Percentiles rank a stretch among this genome's conserved stretches.
Evolutionary conservation across 2,329 filamentous ascomycete genomes (phyloP).

Genomic region (Achaetomium macrosporum): DNA sequence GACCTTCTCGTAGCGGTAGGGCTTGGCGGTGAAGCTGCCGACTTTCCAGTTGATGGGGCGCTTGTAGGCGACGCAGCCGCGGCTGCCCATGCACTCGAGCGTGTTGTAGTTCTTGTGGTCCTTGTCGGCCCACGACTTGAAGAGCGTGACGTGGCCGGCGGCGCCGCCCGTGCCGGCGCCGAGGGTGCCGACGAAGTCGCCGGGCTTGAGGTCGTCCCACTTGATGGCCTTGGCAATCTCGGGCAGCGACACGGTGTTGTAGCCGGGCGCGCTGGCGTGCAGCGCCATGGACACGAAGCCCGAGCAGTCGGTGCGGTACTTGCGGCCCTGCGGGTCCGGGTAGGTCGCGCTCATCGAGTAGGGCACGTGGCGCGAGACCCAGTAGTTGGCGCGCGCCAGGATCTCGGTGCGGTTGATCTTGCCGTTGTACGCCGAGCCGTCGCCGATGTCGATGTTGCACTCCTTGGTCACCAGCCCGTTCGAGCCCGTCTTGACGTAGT

Average conservation of each 20-base stretch:
- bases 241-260: constrained; percentile 14
- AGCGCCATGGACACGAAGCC: constrained; percentile 17
- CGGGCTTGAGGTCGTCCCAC: constrained; percentile 11
- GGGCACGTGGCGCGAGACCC: constrained; percentile 8
- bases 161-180: constrained; percentile 14
- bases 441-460: background rate
- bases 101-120: constrained; percentile 6
- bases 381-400: constrained; percentile 13
- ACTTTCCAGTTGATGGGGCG: constrained; percentile 3
- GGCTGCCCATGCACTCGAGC: constrained; percentile 12
- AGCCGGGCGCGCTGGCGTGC: constrained; percentile 13
- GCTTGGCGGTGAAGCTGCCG: constrained; percentile 12
- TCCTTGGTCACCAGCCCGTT: constrained; percentile 10
- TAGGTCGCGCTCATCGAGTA: constrained; percentile 10
- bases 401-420: constrained; percentile 15
- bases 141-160: constrained; percentile 11
- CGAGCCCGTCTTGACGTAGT: constrained; percentile 19
- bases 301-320: constrained; percentile 18
- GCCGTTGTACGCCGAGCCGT: constrained; percentile 7
- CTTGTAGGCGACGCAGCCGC: constrained; percentile 13
- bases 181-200: constrained; percentile 16
- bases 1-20: constrained; percentile 12
- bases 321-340: constrained; percentile 14
- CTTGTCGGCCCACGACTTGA: constrained; percentile 11
- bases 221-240: constrained; percentile 6